A percentile compares a stretch with the other conserved stretches of the same genome.
Conservation (phyloP, 2,329 filamentous ascomycete genomes). For the Neurospora sp. region DNA sequence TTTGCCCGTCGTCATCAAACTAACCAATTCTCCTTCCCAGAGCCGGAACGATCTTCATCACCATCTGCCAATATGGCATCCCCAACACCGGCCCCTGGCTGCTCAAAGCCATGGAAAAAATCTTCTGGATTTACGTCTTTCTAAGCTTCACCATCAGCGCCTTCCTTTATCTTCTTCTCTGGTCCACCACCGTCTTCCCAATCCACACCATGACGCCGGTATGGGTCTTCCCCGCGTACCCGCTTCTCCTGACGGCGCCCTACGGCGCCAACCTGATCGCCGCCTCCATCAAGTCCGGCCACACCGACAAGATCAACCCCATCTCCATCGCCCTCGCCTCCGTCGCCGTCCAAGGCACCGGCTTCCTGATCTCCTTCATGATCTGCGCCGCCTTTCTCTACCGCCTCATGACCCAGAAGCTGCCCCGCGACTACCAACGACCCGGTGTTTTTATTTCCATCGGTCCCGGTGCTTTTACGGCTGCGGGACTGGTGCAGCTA, state of each 20-base stretch:
- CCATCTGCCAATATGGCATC: conserved; percentile 67
- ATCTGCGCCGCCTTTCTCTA: conserved; percentile 80
- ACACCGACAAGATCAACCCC: conserved; percentile 26
- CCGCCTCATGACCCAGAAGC: conserved; percentile 78
- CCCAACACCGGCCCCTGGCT: conserved; percentile 55
- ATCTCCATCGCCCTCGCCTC: conserved; percentile 39
- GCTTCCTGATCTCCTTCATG: conserved; percentile 57
- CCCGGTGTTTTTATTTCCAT: conserved; percentile 83
- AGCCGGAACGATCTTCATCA: conserved; percentile 67
- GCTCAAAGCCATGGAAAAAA: conserved; percentile 44
- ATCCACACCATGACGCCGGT: conserved; percentile 80
- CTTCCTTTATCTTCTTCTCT: conserved; percentile 66
- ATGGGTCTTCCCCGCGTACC: conserved; percentile 83
- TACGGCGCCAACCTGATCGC: conserved; percentile 53
- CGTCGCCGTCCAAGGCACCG: conserved; percentile 42
- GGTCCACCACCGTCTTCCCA: conserved; percentile 49
- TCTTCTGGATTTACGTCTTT: conserved; percentile 68
- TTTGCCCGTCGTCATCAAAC: background rate
- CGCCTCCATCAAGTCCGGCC: conserved; percentile 24
- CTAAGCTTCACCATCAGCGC: conserved; percentile 59
- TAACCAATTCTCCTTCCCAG: conserved; percentile 27
- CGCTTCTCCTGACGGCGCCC: conserved; percentile 66
- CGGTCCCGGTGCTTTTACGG: conserved; percentile 58
- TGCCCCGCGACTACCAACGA: conserved; percentile 64
- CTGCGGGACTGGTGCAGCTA: conserved; percentile 37